Conservation (phyloP, 2,329 filamentous ascomycete genomes). For the Emmonsiellopsis sp. region DNA sequence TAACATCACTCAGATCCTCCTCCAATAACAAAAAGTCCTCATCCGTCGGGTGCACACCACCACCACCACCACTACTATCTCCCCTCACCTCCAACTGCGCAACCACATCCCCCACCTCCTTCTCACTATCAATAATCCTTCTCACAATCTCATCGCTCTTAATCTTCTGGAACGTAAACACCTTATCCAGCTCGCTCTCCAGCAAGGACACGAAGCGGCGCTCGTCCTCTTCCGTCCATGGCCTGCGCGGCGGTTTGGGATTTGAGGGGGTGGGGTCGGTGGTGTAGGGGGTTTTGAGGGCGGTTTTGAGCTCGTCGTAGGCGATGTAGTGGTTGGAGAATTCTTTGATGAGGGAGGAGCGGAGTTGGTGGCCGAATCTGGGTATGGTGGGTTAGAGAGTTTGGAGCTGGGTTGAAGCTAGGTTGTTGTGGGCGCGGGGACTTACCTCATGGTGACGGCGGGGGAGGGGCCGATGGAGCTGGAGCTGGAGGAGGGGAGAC, state of each 20-base stretch:
- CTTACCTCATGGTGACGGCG: neutral
- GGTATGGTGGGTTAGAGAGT: neutral
- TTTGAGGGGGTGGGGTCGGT: constrained; percentile 38
- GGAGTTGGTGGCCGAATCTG: constrained; percentile 92
- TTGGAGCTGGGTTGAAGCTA: neutral
- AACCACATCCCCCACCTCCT: constrained; percentile 83
- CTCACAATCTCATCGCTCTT: constrained; percentile 94
- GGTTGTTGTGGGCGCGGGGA: neutral
- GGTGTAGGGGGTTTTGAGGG: constrained; percentile 67
- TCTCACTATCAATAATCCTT: constrained; percentile 77
- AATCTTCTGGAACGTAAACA: constrained; percentile 93
- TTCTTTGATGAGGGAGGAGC: constrained; percentile 90
- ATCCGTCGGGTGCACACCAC: constrained; percentile 48
- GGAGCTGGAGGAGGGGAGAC: neutral
- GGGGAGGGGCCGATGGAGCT: neutral
- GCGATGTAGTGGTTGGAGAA: constrained; percentile 98
- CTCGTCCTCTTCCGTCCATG: constrained; percentile 91
- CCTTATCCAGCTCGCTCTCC: constrained; percentile 90
- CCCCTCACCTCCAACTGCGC: constrained; percentile 51
- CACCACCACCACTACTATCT: neutral
- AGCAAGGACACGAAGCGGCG: constrained; percentile 76
- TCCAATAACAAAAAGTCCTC: constrained; percentile 92
- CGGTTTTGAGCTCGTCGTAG: constrained; percentile 85
- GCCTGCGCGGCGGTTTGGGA: constrained; percentile 43
- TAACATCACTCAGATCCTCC: constrained; percentile 92